Conservation (phyloP, 768 basidiomycete genomes). For the Basidioascus undulatus region DNA sequence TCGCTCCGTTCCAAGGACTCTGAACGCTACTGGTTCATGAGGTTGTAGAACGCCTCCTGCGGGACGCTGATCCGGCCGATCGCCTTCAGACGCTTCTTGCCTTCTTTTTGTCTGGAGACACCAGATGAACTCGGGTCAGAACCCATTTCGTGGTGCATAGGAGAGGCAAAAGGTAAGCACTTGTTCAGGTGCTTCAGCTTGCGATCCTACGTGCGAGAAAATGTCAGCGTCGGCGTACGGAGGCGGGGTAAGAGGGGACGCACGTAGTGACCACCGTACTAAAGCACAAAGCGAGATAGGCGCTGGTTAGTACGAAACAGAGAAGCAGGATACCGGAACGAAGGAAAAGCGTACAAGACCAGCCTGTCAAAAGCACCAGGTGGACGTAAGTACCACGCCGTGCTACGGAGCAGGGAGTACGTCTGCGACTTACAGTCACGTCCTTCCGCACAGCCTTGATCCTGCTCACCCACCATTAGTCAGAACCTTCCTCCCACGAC, state of each 20-base stretch:
- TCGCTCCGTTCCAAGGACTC: too few species aligned
- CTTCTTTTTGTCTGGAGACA: constrained; percentile 88
- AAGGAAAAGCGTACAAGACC: constrained; percentile 1
- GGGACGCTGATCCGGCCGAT: constrained; percentile 62
- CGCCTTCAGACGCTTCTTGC: constrained; percentile 69
- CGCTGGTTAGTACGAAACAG: constrained; percentile 18
- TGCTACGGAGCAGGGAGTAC: too few species aligned
- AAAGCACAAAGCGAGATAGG: constrained; percentile 4
- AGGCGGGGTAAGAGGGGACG: background rate
- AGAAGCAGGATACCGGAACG: background rate
- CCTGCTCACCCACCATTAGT: background rate
- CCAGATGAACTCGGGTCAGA: too few species aligned
- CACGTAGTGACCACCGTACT: constrained; percentile 18
- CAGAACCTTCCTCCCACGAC: background rate
- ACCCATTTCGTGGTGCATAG: too few species aligned
- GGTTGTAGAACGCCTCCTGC: constrained; percentile 85
- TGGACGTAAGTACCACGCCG: constrained; percentile 30
- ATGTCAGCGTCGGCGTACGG: constrained; percentile 35
- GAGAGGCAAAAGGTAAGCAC: too few species aligned
- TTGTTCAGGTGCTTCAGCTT: constrained; percentile 24
- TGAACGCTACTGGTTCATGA: too few species aligned
- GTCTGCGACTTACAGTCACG: constrained; percentile 93
- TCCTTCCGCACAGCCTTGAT: constrained; percentile 23
- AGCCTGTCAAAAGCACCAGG: background rate
- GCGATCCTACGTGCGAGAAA: background rate